Conservation (phyloP, 139 green algal genomes). For the Asterochloris erici region DNA sequence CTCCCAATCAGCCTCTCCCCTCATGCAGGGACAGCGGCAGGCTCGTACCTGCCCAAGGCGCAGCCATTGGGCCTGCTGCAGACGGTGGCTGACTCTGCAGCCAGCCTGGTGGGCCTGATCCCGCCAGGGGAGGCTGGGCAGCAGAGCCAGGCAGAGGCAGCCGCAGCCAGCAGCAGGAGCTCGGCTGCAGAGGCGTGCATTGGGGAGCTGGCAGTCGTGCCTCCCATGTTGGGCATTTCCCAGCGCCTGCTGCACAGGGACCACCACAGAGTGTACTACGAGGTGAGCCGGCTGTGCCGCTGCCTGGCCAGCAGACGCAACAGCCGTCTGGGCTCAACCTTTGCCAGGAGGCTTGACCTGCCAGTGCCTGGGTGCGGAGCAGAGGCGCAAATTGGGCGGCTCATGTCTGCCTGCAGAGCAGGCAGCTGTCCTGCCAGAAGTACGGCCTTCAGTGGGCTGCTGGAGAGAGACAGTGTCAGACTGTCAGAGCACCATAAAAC, state of each 20-base stretch:
- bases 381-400: no score
- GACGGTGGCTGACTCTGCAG: no score
- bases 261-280: slow-evolving; percentile 81
- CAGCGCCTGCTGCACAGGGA: slow-evolving; percentile 84
- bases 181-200: not conserved
- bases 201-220: slow-evolving; percentile 69
- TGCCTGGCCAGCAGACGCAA: no score
- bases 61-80: no score
- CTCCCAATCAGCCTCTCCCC: no score
- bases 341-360: no score
- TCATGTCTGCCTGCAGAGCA: no score
- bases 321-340: no score
- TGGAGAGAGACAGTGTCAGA: not conserved
- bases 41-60: no score
- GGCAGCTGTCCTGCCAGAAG: not conserved
- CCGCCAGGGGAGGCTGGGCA: not conserved
- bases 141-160: slow-evolving; percentile 1
- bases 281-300: slow-evolving; percentile 9
- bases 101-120: no score
- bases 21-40: no score
- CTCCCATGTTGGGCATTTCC: slow-evolving; percentile 71
- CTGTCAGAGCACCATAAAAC: not conserved
- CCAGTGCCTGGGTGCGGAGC: no score
- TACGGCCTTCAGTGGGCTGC: not conserved
- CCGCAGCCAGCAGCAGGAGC: not conserved